Base-by-base conservation (phyloP, 106 monocot genomes). In the Acanthochlamys bracteata region DNA sequence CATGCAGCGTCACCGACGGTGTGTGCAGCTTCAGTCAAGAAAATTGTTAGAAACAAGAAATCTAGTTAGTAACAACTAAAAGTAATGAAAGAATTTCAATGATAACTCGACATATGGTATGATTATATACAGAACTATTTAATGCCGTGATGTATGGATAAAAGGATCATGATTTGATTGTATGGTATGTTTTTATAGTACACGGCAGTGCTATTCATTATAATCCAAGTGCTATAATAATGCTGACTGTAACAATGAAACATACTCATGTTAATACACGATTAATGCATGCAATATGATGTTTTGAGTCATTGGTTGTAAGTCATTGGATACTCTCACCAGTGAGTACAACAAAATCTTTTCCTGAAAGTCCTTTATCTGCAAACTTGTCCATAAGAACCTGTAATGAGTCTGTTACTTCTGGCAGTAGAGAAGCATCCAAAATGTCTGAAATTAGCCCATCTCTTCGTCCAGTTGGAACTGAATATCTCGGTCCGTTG, bases 1-100 rank as follows among this genome's bases (percentile, higher is more conserved):
- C 90, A 90, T 14, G 86, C 83, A 4, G 90, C 78, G 0, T 76
- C 78, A 11, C 90, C 90, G 20, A 90, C 80, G 0, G 90, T 90
- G 65, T 90, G 90, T 25, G 90, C 89, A 25, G 77, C 82, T 85
- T 14, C 49, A 49, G 17, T 49, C 17, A 49, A 49, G 17, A 49
- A 49, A 49, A 49, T 49, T 49, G 10, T 12, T 49, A 49, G 17
- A 49, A 14, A 49, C 15, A 17, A 49, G 20, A 20, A 22, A 20
- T 10, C 22, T 55, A 0, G n/a, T 20, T 4, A 51, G 8, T 51
- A 2, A 51, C 13, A 51, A 15, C 17, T 8, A 9, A 51, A 8
- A 15, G n/a, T 2, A 51, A 2, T 1, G 1, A 17, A 55, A 55
- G 22, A 55, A 20, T 10, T 4, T 49, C 9, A 17, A 49, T 49